phyloP scores from a whole-genome alignment of 257 asterid species.

The Rehmannia glutinosa region DNA sequence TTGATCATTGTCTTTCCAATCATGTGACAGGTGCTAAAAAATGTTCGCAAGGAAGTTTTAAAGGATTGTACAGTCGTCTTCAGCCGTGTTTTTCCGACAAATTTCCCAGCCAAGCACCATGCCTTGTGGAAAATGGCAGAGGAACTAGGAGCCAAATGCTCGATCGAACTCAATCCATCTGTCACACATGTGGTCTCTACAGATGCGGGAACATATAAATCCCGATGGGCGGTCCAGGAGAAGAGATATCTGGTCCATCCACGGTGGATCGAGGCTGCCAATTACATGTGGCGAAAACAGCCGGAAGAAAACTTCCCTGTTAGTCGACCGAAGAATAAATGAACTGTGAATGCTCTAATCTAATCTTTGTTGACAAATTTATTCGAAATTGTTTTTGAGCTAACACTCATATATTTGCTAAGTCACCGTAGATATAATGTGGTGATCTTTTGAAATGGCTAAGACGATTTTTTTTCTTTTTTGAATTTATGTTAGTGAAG shows the following conservation, averaged over 20 bases:
- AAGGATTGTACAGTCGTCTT: conserved; percentile 54
- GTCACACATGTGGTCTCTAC: conserved; percentile 63
- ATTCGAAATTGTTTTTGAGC: too few relatives aligned
- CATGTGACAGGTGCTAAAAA: conserved; percentile 38
- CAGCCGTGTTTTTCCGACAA: conserved; percentile 49
- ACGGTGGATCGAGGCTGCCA: conserved; percentile 63
- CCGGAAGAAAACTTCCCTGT: conserved; percentile 60
- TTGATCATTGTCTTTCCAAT: neutral
- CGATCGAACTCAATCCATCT: conserved; percentile 37
- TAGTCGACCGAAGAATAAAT: conserved; percentile 16
- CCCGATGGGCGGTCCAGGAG: conserved; percentile 57
- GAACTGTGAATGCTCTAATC: neutral
- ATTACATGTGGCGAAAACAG: conserved; percentile 52
- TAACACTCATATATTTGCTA: too few relatives aligned
- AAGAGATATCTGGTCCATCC: conserved; percentile 58
- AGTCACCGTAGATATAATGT: too few relatives aligned
- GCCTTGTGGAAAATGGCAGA: conserved; percentile 60
- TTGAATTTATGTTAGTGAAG: too few relatives aligned
- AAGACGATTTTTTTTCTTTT: too few relatives aligned
- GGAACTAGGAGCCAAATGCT: conserved; percentile 61
- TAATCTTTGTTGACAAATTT: too few relatives aligned
- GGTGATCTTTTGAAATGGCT: too few relatives aligned
- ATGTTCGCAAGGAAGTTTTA: conserved; percentile 44
- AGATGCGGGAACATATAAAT: conserved; percentile 58
- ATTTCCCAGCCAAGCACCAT: conserved; percentile 47